These are phyloP conservation scores for Suhomyces atakaporum DNA, from an alignment of 1,139 yeast species.

Conservation along the genomic window DNA sequence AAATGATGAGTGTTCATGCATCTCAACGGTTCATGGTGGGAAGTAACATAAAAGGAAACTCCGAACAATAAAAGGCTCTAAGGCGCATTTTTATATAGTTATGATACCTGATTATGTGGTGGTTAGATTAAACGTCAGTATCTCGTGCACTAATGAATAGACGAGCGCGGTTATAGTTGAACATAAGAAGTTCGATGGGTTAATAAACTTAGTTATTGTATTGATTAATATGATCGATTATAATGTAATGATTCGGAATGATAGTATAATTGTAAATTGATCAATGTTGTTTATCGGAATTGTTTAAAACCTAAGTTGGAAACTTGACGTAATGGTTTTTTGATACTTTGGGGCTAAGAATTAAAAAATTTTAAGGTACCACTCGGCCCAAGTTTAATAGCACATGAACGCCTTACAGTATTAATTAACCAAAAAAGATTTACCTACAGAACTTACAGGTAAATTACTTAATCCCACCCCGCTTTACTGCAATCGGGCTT, in stretches of 20 bases:
- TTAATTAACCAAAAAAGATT: too few species aligned
- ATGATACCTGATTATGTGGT: slow-evolving; percentile 1
- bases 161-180: slow-evolving; percentile 11
- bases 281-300: too few species aligned
- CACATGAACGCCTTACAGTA: neutral
- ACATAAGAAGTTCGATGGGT: neutral
- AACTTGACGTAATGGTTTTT: slow-evolving; percentile 1
- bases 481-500: too few species aligned
- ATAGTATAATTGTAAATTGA: slow-evolving; percentile 1
- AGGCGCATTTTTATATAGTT: slow-evolving; percentile 1
- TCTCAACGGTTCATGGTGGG: slow-evolving; percentile 3
- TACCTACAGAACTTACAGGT: neutral
- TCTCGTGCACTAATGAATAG: slow-evolving; percentile 2
- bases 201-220: neutral
- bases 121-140: neutral
- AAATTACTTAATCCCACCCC: too few species aligned
- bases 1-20: too few species aligned
- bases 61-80: slow-evolving; percentile 5
- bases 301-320: too few species aligned
- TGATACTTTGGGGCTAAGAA: neutral
- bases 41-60: slow-evolving; percentile 1
- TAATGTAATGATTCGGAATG: slow-evolving; percentile 5
- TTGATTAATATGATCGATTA: neutral
- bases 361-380: neutral
- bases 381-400: neutral